Evolutionary conservation across 2,329 filamentous ascomycete species (phyloP), one percentile per base, ranked within the genome.

Genomic region (Epichloe bromicola): DNA sequence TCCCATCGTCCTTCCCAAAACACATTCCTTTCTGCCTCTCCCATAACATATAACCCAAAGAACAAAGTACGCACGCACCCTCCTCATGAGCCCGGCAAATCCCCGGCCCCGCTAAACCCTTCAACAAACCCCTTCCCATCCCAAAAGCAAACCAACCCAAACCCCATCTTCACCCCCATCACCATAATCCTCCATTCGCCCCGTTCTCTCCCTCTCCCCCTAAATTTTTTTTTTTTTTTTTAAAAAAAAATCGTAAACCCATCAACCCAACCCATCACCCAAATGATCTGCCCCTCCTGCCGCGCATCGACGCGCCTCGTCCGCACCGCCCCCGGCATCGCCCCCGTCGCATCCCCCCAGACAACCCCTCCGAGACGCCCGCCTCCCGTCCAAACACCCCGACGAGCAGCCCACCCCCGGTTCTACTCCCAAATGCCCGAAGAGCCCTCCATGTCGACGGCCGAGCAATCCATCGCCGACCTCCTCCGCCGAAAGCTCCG

Each of bases 381-480:
- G 10, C 0, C 30, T 30, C 30, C 10, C 26, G 26, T 30, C 30
- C 30, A 30, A 0, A 30, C 8, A 30, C 34, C 19, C 54, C 8
- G 30, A 42, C 42, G 38, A 36, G 7, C 43, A 46, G 8, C 49
- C 4, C 10, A 23, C 10, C 44, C 44, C 19, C 33, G 10, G n/a
- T 12, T 19, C 17, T 30, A 8, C 14, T 7, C 4, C 12, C 10
- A 11, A 15, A 20, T 3, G 7, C 15, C 30, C 48, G 37, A 50
- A 48, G 14, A 40, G n/a, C 53, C 20, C 17, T 58, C 63, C 57
- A 66, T 69, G 65, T 60, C 62, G n/a, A 70, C 71, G 2, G 75
- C 76, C 62, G 82, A 85, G 61, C 69, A 71, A 33, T 69, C 72
- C 53, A 77, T 85, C 58, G 83, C 78, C 69, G 72, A 76, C 52